Evolutionary conservation across 1,284 basidiomycete genomes (phyloP).

Genomic region (Ganoderma multipileum): DNA sequence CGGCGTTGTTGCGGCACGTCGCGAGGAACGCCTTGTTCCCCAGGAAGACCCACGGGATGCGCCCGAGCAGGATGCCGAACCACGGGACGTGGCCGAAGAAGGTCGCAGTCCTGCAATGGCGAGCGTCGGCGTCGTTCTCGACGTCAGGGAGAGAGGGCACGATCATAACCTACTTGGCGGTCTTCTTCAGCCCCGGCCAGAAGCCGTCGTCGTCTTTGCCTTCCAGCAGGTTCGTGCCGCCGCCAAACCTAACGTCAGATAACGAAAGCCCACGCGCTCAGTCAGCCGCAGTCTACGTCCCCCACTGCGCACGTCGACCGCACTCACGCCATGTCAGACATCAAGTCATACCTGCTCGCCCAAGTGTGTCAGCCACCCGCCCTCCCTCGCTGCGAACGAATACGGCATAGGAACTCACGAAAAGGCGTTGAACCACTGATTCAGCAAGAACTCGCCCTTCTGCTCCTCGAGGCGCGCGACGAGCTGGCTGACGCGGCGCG

Average conservation of each 20-base stretch:
- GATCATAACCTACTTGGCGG: constrained; percentile 18
- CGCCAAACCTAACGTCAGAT: constrained; percentile 29
- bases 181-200: constrained; percentile 22
- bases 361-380: too few relatives aligned
- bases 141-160: neutral
- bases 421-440: constrained; percentile 26
- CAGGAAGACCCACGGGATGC: constrained; percentile 15
- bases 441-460: constrained; percentile 28
- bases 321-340: neutral
- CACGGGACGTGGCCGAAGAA: constrained; percentile 30
- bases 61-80: constrained; percentile 20
- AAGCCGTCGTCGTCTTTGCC: constrained; percentile 24
- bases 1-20: neutral
- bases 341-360: neutral
- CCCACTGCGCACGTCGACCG: neutral
- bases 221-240: constrained; percentile 31
- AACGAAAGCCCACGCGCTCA: neutral
- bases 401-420: constrained; percentile 28
- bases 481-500: constrained; percentile 32
- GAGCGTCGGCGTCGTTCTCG: neutral
- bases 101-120: neutral
- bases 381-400: too few relatives aligned
- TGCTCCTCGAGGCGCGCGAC: constrained; percentile 23
- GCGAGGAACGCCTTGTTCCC: constrained; percentile 10
- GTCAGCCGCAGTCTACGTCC: neutral